These are phyloP conservation scores for Asterochloris sp. DNA, from an alignment of 139 green algal genomes.

Conservation along the genomic window DNA sequence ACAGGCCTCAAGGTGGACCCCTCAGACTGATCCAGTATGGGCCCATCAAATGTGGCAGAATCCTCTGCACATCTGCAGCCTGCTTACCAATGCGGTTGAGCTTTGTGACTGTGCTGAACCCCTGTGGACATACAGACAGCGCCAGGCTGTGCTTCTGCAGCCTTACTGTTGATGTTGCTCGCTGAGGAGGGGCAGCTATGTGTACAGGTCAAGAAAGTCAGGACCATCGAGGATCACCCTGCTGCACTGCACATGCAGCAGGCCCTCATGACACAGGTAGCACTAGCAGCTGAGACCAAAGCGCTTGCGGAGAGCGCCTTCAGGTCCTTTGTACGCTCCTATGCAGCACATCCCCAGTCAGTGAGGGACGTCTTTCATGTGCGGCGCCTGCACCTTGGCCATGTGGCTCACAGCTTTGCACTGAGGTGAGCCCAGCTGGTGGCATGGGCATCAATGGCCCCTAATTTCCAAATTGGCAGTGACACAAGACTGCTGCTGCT, in stretches of 20 bases:
- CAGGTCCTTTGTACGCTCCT: slow-evolving; percentile 52
- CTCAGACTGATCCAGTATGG: neutral
- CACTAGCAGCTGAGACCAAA: slow-evolving; percentile 31
- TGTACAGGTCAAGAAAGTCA: slow-evolving; percentile 14
- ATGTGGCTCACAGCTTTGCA: slow-evolving; percentile 86
- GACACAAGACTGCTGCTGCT: too few relatives aligned
- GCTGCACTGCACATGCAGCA: slow-evolving; percentile 30
- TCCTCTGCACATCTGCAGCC: neutral
- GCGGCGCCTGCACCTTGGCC: slow-evolving; percentile 87
- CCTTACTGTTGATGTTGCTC: neutral
- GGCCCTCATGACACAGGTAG: slow-evolving; percentile 43
- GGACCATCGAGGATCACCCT: slow-evolving; percentile 26
- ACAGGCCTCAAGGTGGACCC: neutral
- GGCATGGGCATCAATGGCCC: too few relatives aligned
- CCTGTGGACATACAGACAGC: too few relatives aligned
- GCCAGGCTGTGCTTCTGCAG: neutral
- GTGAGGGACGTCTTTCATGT: slow-evolving; percentile 86
- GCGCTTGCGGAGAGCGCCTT: slow-evolving; percentile 75
- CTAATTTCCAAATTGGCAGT: too few relatives aligned
- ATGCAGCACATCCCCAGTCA: slow-evolving; percentile 65
- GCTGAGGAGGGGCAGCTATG: neutral
- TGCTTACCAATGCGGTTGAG: neutral
- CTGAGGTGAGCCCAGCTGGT: slow-evolving; percentile 35
- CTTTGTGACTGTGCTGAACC: neutral
- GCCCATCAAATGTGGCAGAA: neutral